Percentiles rank a stretch among this genome's conserved stretches.
These are phyloP conservation scores for Rhodotorula sp. DNA, from an alignment of 1,284 basidiomycete genomes.

Conservation along the genomic window DNA sequence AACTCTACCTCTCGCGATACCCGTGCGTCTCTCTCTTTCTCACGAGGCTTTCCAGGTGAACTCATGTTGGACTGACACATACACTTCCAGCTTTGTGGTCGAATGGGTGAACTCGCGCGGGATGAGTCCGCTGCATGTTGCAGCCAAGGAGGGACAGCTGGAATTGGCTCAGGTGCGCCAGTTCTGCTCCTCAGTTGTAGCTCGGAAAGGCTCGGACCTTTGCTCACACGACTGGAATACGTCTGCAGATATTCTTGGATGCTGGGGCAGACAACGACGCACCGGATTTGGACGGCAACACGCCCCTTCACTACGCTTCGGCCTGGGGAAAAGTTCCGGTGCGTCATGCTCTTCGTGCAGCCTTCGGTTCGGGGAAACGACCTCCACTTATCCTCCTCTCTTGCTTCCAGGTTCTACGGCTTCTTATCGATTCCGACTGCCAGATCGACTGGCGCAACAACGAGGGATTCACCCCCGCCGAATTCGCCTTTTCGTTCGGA, in stretches of 20 bases:
- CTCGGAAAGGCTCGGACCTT: background rate
- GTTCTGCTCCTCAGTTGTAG: no score
- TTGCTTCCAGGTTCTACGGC: constrained; percentile 66
- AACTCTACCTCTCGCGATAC: constrained; percentile 16
- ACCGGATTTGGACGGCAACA: constrained; percentile 85
- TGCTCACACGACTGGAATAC: background rate
- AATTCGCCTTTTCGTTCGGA: constrained; percentile 77
- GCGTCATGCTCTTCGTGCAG: constrained; percentile 44
- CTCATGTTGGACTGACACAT: constrained; percentile 49
- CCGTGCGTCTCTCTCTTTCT: background rate
- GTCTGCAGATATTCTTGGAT: constrained; percentile 74
- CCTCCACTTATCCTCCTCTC: no score
- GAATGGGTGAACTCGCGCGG: constrained; percentile 87
- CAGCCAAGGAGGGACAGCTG: constrained; percentile 82
- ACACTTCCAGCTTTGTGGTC: constrained; percentile 59
- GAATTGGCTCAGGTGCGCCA: constrained; percentile 69
- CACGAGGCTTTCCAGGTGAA: constrained; percentile 30
- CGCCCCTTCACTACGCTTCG: constrained; percentile 85
- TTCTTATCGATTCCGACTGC: constrained; percentile 84
- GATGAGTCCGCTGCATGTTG: constrained; percentile 84
- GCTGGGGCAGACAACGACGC: constrained; percentile 82
- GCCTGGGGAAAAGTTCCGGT: constrained; percentile 78
- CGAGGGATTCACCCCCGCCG: constrained; percentile 82
- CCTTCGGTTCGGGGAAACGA: no score
- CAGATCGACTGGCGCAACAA: constrained; percentile 77